Conservation (phyloP, 2,329 filamentous ascomycete genomes). For the Hysterium pulicare region DNA sequence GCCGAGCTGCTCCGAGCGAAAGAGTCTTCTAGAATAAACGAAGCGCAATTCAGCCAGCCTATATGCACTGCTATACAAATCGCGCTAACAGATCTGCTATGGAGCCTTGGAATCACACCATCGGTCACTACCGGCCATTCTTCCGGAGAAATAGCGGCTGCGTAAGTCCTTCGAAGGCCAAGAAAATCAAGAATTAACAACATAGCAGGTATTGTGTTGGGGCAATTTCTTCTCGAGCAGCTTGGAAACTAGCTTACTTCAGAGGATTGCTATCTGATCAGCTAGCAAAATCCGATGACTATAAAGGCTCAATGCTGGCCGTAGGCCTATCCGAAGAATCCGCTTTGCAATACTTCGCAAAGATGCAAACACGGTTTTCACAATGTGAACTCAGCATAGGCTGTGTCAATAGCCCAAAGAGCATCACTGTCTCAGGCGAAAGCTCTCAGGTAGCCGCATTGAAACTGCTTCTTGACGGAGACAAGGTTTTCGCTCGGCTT, state of each 20-base stretch:
- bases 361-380: too few relatives aligned
- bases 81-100: slow-evolving; percentile 12
- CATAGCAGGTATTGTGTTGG: slow-evolving; percentile 9
- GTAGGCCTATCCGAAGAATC: slow-evolving; percentile 4
- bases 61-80: slow-evolving; percentile 18
- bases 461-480: slow-evolving; percentile 27
- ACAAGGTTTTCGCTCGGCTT: slow-evolving; percentile 35
- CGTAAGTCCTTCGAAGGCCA: too few relatives aligned
- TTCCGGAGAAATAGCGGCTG: slow-evolving; percentile 25
- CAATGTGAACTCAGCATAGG: too few relatives aligned
- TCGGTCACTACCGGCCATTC: slow-evolving; percentile 18
- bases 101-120: slow-evolving; percentile 8
- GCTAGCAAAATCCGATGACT: not conserved
- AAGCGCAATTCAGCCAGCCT: slow-evolving; percentile 14
- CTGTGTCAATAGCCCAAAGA: slow-evolving; percentile 34
- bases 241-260: slow-evolving; percentile 7
- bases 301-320: slow-evolving; percentile 7
- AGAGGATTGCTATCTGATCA: slow-evolving; percentile 22
- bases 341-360: slow-evolving; percentile 1
- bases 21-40: too few relatives aligned
- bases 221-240: not conserved
- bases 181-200: slow-evolving; percentile 6
- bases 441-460: slow-evolving; percentile 30
- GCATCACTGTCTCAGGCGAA: slow-evolving; percentile 44
- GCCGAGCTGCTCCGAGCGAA: too few relatives aligned